Evolutionary conservation across 176 grass and related monocot species (phyloP).

Genomic region (Oryza rufipogon): DNA sequence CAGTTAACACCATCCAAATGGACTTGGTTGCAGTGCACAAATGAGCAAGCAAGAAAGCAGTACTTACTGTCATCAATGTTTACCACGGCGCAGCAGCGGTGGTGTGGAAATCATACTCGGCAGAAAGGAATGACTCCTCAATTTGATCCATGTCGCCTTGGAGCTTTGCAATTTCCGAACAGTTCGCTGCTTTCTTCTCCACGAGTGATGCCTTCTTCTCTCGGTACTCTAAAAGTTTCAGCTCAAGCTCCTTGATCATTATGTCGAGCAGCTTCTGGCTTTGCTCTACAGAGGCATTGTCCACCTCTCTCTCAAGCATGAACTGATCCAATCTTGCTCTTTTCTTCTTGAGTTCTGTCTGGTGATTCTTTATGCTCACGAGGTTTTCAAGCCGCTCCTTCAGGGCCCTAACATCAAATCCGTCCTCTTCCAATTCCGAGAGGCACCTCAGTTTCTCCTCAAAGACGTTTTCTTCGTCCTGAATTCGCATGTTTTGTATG

Average conservation of each 20-base stretch:
- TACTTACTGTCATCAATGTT: slow-evolving; percentile 4
- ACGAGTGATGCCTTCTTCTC: slow-evolving; percentile 19
- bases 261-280: background rate
- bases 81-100: slow-evolving; percentile 44
- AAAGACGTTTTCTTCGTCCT: slow-evolving; percentile 33
- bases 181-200: background rate
- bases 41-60: background rate
- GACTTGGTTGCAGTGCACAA: background rate
- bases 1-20: background rate
- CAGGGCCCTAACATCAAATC: slow-evolving; percentile 50
- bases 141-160: slow-evolving; percentile 1
- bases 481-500: slow-evolving; percentile 41
- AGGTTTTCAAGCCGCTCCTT: slow-evolving; percentile 41
- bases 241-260: slow-evolving; percentile 23
- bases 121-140: slow-evolving; percentile 3
- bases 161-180: slow-evolving; percentile 34
- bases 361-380: slow-evolving; percentile 32
- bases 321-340: slow-evolving; percentile 29
- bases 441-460: slow-evolving; percentile 50
- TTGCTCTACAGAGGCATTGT: slow-evolving; percentile 3
- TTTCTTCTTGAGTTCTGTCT: slow-evolving; percentile 17
- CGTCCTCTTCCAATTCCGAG: slow-evolving; percentile 46
- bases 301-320: slow-evolving; percentile 21
- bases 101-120: slow-evolving; percentile 19
- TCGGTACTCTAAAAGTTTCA: background rate